These are phyloP conservation scores for Penicillium expansum DNA, from an alignment of 2,329 filamentous ascomycete genomes.

Conservation along the genomic window DNA sequence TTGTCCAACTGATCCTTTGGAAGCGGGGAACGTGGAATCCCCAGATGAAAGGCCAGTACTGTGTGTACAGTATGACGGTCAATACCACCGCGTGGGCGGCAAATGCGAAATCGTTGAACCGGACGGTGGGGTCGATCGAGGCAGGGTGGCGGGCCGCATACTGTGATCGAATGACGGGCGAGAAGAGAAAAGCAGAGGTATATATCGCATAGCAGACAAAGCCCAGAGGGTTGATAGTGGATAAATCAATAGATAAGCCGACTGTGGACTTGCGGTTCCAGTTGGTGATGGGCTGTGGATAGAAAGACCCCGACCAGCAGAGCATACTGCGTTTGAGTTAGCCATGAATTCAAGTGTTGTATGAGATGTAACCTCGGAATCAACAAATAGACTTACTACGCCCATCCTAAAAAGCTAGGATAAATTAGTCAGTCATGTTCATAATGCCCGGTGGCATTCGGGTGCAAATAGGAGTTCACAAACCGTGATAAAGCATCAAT, in stretches of 20 bases:
- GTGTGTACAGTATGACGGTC: slow-evolving; percentile 69
- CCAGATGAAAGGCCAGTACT: slow-evolving; percentile 73
- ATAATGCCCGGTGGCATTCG: neutral
- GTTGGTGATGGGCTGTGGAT: slow-evolving; percentile 85
- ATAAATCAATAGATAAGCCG: slow-evolving; percentile 86
- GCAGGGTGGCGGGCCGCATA: slow-evolving; percentile 77
- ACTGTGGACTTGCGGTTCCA: slow-evolving; percentile 70
- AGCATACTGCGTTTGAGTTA: slow-evolving; percentile 46
- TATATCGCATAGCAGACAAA: slow-evolving; percentile 70
- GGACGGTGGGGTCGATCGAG: slow-evolving; percentile 75
- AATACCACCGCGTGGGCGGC: slow-evolving; percentile 75
- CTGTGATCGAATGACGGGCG: slow-evolving; percentile 70
- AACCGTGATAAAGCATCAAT: slow-evolving; percentile 45
- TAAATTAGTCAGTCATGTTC: slow-evolving; percentile 30
- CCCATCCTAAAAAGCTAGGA: slow-evolving; percentile 67
- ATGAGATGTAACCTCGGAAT: neutral
- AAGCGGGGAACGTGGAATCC: slow-evolving; percentile 62
- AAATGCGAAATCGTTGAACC: slow-evolving; percentile 87
- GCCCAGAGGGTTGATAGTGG: slow-evolving; percentile 64
- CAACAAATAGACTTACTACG: slow-evolving; percentile 52
- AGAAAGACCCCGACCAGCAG: slow-evolving; percentile 86
- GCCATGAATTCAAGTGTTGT: neutral
- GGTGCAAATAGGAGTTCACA: slow-evolving; percentile 1
- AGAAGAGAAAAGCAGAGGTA: slow-evolving; percentile 74
- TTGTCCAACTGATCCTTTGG: slow-evolving; percentile 58